Base-by-base conservation (phyloP, 2,329 filamentous ascomycete genomes). In the Lachnellula cervina region DNA sequence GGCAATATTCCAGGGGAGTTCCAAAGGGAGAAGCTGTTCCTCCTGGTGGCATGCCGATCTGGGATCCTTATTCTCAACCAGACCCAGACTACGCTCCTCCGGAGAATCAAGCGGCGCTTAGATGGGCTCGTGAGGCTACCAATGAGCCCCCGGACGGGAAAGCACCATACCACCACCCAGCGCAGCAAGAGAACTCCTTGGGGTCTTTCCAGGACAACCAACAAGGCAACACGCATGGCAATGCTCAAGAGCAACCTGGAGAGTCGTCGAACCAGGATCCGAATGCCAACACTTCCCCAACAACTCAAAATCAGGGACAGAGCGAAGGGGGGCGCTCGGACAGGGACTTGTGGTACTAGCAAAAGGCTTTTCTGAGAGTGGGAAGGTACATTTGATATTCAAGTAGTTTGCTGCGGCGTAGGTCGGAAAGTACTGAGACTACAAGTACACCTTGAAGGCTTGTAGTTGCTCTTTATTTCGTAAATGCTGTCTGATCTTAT, bases 1-100 rank as follows among this genome's bases (percentile, higher is more conserved):
- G 84, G 16, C 77, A 81, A 3, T 87, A 86, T 64, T 77, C 81
- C 46, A 77, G 76, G 4, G 87, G 88, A 2, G 76, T 74, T 28
- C 84, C 88, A 1, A 73, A 71, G 19, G 86, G 82, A n/a, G 82
- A 87, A 58, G 78, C 84, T 32, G 76, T 83, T 57, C 86, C 87
- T 1, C 74, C 76, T 1, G 79, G 79, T 44, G 83, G 82, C 2
- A 72, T 86, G 14, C 81, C 83, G 0, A 70, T 84, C 3, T 88
- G 84, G 83, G 78, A 81, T 60, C 74, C 77, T 0, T 66, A 68
- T 43, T 69, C 67, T 4, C 65, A 68, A 6, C 66, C 67, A 2
- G 63, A 63, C 1, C 64, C 52, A n/a, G 54, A 65, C 0, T 73
- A 73, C 52, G 56, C 62, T 5, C 70, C 70, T 1, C 70, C 73